phyloP scores from a whole-genome alignment of 176 grass and related monocot genomes.

The Typha latifolia region DNA sequence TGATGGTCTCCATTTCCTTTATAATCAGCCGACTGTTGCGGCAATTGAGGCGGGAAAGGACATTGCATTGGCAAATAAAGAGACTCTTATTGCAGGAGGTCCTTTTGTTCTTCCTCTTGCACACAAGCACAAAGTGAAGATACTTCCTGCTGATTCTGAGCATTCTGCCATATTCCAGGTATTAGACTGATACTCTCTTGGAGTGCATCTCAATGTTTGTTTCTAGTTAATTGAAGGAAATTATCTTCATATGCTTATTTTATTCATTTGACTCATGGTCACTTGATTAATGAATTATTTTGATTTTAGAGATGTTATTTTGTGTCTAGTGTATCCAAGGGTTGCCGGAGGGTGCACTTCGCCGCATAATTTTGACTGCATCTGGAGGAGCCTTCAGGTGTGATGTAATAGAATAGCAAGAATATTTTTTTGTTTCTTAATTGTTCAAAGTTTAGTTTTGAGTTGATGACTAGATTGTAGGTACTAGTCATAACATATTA shows the following conservation, averaged over 20 bases:
- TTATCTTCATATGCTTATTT: background rate
- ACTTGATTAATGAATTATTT: background rate
- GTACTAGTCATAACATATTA: no score
- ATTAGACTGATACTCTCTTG: background rate
- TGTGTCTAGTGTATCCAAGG: slow-evolving; percentile 85
- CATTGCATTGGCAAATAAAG: slow-evolving; percentile 95
- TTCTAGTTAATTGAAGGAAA: background rate
- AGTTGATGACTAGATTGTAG: no score
- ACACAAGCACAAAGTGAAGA: slow-evolving; percentile 92
- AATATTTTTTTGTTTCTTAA: no score
- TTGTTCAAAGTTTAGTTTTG: no score
- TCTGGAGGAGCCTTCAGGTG: slow-evolving; percentile 98
- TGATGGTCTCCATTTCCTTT: slow-evolving; percentile 4
- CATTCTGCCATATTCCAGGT: slow-evolving; percentile 99
- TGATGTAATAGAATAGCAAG: background rate
- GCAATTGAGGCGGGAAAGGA: slow-evolving; percentile 97
- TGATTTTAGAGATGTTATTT: background rate
- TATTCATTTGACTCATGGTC: background rate
- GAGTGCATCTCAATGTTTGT: no score
- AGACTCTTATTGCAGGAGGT: slow-evolving; percentile 96
- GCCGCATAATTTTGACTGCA: slow-evolving; percentile 89
- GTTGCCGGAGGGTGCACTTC: slow-evolving; percentile 72
- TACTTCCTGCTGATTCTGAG: slow-evolving; percentile 99
- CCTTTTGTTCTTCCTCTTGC: slow-evolving; percentile 98
- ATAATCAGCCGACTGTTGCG: slow-evolving; percentile 74